phyloP scores from a whole-genome alignment of 1,284 basidiomycete species.

The Apiotrichum porosum region DNA sequence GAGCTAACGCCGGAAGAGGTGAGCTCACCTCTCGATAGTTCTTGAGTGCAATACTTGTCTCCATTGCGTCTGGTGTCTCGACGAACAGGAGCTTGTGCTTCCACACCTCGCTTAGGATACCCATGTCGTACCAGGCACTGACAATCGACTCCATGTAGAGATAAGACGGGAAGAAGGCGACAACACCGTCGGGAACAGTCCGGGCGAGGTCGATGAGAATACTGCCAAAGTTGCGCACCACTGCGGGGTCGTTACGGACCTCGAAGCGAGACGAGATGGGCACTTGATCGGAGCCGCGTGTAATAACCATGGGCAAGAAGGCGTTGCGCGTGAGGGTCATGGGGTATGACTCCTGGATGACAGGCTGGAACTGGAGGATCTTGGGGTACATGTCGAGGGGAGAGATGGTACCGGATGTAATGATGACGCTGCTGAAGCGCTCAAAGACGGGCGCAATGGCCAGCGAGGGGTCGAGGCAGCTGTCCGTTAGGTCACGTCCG shows the following conservation, averaged over 20 bases:
- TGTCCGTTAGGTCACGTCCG: conserved; percentile 52
- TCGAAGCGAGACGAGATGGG: conserved; percentile 99
- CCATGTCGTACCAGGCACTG: conserved; percentile 99
- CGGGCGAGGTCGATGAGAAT: conserved; percentile 98
- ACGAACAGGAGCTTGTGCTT: conserved; percentile 99
- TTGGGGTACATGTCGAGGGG: conserved; percentile 99
- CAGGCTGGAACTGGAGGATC: conserved; percentile 97
- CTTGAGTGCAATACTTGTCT: conserved; percentile 95
- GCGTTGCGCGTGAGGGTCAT: conserved; percentile 98
- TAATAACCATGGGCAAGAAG: conserved; percentile 97
- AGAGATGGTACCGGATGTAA: conserved; percentile 97
- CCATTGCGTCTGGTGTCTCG: conserved; percentile 97
- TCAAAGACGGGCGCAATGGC: conserved; percentile 99
- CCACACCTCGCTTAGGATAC: conserved; percentile 98
- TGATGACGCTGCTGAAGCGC: conserved; percentile 95
- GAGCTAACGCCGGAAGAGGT: background rate
- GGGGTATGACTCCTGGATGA: conserved; percentile 93
- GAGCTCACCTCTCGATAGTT: conserved; percentile 82
- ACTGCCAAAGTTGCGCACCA: conserved; percentile 97
- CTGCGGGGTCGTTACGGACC: conserved; percentile 97
- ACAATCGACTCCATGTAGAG: conserved; percentile 99
- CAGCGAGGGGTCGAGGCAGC: conserved; percentile 92
- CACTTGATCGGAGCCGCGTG: conserved; percentile 95
- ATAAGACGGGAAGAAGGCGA: conserved; percentile 99
- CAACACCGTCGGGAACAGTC: conserved; percentile 97